A percentile compares a stretch with the other conserved stretches of the same genome.
Evolutionary conservation across 164 flowering plant species (phyloP).

Genomic region (Akebia trifoliata): DNA sequence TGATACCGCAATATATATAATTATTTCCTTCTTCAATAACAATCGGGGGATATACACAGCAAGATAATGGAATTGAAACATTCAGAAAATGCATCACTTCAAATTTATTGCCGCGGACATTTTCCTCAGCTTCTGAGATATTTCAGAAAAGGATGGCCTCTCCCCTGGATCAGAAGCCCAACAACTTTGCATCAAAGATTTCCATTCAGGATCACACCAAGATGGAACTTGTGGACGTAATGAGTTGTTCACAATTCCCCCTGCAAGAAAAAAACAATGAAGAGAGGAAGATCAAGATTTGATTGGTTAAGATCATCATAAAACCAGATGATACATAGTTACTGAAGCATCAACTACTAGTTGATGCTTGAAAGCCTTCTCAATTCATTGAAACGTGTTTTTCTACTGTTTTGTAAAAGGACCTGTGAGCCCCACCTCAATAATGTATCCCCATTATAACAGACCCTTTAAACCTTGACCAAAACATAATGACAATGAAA

Average conservation of each 20-base stretch:
- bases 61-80: constrained; percentile 11
- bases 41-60: constrained; percentile 17
- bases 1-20: constrained; percentile 19
- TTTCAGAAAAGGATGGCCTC: constrained; percentile 86
- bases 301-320: too few relatives aligned
- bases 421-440: too few relatives aligned
- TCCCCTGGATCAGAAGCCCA: constrained; percentile 84
- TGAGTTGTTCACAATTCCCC: constrained; percentile 91
- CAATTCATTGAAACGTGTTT: too few relatives aligned
- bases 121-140: constrained; percentile 78
- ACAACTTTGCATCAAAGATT: constrained; percentile 86
- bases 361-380: too few relatives aligned
- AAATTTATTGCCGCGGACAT: constrained; percentile 92
- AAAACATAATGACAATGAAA: too few relatives aligned
- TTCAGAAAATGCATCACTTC: constrained; percentile 40
- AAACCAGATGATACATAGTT: too few relatives aligned
- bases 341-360: too few relatives aligned
- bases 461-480: too few relatives aligned
- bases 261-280: constrained; percentile 28
- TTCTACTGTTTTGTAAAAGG: too few relatives aligned
- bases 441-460: too few relatives aligned
- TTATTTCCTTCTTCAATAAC: constrained; percentile 14
- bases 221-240: constrained; percentile 86
- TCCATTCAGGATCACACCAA: constrained; percentile 99
- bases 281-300: neutral